Evolutionary conservation across 768 basidiomycete genomes (phyloP), one percentile per base, ranked within the genome.

Genomic region (Multifurca ochricompacta): DNA sequence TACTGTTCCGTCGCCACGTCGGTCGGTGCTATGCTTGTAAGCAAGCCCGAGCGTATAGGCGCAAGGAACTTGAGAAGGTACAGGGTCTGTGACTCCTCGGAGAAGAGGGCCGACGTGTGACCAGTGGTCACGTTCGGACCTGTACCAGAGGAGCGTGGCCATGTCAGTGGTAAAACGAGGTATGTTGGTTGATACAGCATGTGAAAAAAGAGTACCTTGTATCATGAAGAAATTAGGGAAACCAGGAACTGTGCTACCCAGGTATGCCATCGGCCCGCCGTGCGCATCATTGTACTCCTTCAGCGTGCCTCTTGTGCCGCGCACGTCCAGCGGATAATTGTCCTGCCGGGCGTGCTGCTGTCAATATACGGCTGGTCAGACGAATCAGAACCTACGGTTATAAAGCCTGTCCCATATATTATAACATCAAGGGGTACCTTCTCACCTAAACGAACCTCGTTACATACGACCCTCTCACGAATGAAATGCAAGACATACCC

Each of bases 321-420:
- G 56, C 32, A 53, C 34, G 8, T 58, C 23, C 32, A 58, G 19
- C 6, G 40, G 46, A 25, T 54, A 54, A 48, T 43, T 6, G 46
- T 58, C 56, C 56, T 58, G 30, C 36, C 3, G 28, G 4, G 9
- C 18, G 19, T 6, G 13, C 13, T 32, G 13, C 7, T 5, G 27
- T 56, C 31, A 31, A 21, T 14, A 35, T 13, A 10, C 2, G 35
- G 3, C 23, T 32, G 30, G 34, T 31, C 14, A 23, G 18, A 23
- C 3, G 32, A 69, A 34, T 40, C 18, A 11, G 21, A 21, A 40
- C 73, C 39, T 59, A 77, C 80, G 21, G 75, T 44, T 6, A 70
- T 70, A 59, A 76, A 82, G 1, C 80, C 79, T n/a, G 81, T 82
- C 9, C 70, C 74, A 54, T 77, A 78, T 42, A 82, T 74, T 47